A percentile compares a stretch with the other conserved stretches of the same genome.
phyloP scores from a whole-genome alignment of 441 rosid species.

The Erodium texanum region DNA sequence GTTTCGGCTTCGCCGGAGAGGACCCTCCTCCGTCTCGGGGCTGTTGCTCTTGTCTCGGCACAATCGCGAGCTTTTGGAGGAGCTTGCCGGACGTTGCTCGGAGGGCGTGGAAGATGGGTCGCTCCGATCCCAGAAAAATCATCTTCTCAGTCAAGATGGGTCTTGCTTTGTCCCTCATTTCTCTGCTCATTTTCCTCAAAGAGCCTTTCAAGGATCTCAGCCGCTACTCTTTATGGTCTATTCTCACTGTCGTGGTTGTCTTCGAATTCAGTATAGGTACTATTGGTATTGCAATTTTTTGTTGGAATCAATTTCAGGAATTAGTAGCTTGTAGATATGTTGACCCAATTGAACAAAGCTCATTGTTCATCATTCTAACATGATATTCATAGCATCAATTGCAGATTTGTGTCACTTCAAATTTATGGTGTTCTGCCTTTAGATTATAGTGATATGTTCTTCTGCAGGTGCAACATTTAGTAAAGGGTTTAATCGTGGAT shows the following conservation, averaged over 20 bases:
- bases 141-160: slow-evolving; percentile 64
- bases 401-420: neutral
- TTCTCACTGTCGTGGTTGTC: slow-evolving; percentile 67
- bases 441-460: slow-evolving; percentile 2
- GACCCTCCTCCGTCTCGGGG: neutral
- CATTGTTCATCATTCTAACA: too few relatives aligned
- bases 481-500: slow-evolving; percentile 60
- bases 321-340: too few relatives aligned
- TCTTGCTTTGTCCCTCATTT: slow-evolving; percentile 44
- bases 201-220: slow-evolving; percentile 43
- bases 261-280: slow-evolving; percentile 65
- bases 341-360: too few relatives aligned
- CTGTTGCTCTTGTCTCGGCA: slow-evolving; percentile 25
- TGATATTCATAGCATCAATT: neutral
- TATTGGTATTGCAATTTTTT: neutral
- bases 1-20: neutral
- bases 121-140: slow-evolving; percentile 57
- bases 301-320: neutral
- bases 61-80: slow-evolving; percentile 15
- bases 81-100: slow-evolving; percentile 24
- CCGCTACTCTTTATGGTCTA: slow-evolving; percentile 59
- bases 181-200: slow-evolving; percentile 43
- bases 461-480: slow-evolving; percentile 57
- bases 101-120: slow-evolving; percentile 49
- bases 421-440: neutral